Evolutionary conservation across 305 asterid genomes (phyloP).

Genomic region (Fraxinus floribunda): DNA sequence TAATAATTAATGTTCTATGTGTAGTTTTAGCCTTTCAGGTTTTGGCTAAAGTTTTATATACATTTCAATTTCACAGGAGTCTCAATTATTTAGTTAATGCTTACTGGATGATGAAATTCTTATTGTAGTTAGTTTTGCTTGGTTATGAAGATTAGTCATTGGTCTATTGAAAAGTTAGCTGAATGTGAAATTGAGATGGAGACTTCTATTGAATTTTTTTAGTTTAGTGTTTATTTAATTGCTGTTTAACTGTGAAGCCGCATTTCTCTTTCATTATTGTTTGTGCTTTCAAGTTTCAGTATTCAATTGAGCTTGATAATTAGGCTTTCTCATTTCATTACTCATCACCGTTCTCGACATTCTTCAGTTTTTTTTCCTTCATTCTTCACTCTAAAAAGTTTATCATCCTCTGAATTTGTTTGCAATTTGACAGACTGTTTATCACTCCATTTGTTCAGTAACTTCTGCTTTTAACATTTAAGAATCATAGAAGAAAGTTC

Average conservation of each 20-base stretch:
- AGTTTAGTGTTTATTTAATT: background rate
- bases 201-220: background rate
- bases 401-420: background rate
- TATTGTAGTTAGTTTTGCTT: background rate
- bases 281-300: background rate
- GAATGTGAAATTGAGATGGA: background rate
- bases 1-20: background rate
- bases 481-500: background rate
- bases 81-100: background rate
- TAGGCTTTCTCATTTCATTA: background rate
- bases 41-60: background rate
- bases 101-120: background rate
- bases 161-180: background rate
- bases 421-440: background rate
- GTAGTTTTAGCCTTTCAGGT: background rate
- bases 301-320: background rate
- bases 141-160: background rate
- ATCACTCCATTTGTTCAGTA: background rate
- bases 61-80: background rate
- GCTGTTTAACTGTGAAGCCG: background rate
- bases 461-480: background rate
- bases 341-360: background rate
- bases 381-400: background rate
- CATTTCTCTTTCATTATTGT: background rate
- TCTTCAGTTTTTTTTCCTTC: background rate